Conservation (phyloP, 1,284 basidiomycete genomes). For the Ceratobasidium papillatum region DNA sequence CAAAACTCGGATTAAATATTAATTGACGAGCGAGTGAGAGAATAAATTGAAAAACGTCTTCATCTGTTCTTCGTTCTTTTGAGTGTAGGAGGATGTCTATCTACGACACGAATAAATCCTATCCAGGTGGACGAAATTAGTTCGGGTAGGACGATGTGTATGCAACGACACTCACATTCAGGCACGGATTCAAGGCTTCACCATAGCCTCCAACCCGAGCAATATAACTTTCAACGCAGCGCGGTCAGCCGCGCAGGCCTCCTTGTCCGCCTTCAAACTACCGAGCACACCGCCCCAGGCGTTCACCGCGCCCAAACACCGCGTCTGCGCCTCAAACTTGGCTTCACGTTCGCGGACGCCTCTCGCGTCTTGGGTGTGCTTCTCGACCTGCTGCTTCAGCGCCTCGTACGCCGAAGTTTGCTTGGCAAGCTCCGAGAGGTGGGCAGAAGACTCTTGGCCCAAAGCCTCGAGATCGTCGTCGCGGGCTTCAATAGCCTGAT, state of each 20-base stretch:
- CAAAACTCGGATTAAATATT: constrained; percentile 30
- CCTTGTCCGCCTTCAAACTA: constrained; percentile 15
- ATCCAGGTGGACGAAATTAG: neutral
- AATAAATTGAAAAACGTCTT: constrained; percentile 3
- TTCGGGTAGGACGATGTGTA: neutral
- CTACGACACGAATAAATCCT: constrained; percentile 10
- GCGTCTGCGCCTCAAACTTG: constrained; percentile 2
- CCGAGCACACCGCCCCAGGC: constrained; percentile 18
- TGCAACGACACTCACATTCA: constrained; percentile 15
- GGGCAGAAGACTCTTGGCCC: constrained; percentile 18
- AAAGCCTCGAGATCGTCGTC: constrained; percentile 34
- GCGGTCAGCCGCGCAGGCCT: constrained; percentile 27
- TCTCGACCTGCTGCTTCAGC: constrained; percentile 20
- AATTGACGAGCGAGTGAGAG: neutral
- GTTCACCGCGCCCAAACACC: constrained; percentile 14
- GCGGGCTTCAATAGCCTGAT: constrained; percentile 13
- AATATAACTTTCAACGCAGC: constrained; percentile 30
- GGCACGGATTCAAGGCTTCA: constrained; percentile 4
- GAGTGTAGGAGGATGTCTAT: neutral
- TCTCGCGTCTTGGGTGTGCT: constrained; percentile 19
- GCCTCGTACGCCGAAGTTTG: constrained; percentile 7
- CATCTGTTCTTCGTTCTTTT: constrained; percentile 26
- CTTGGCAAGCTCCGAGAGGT: constrained; percentile 7
- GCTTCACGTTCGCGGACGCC: constrained; percentile 7
- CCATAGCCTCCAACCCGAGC: constrained; percentile 31